Percentiles rank a stretch among this genome's conserved stretches.
Conservation (phyloP, 495 filamentous ascomycete species). For the Neurospora intermedia region DNA sequence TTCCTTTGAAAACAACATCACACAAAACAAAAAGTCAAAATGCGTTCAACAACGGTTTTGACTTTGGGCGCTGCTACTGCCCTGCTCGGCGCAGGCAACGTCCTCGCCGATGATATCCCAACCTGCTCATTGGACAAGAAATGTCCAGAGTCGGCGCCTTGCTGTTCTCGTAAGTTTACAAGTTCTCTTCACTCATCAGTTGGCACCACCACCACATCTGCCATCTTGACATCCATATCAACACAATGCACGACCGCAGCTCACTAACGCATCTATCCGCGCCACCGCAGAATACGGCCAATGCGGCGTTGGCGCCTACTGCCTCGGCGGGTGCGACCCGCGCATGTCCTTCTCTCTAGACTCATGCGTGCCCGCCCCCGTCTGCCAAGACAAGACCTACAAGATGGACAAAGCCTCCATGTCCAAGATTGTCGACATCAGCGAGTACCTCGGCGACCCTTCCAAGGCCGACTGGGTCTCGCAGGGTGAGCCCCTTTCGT, state of each 20-base stretch:
- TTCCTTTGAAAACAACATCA: neutral
- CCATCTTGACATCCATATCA: neutral
- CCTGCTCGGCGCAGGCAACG: conserved; percentile 30
- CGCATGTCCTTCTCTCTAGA: conserved; percentile 68
- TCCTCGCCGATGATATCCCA: conserved; percentile 21
- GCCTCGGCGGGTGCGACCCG: conserved; percentile 90
- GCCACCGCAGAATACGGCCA: conserved; percentile 69
- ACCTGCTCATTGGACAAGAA: conserved; percentile 41
- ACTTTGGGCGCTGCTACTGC: conserved; percentile 24
- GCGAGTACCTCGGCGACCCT: conserved; percentile 77
- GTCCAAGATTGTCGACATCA: conserved; percentile 55
- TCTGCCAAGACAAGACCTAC: conserved; percentile 66
- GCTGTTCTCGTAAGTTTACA: conserved; percentile 93
- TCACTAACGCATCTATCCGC: conserved; percentile 16
- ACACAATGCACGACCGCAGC: neutral
- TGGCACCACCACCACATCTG: neutral
- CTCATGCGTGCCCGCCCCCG: conserved; percentile 76
- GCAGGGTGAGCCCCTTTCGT: conserved; percentile 59
- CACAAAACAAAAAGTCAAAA: neutral
- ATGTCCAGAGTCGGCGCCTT: conserved; percentile 69
- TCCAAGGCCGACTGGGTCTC: conserved; percentile 75
- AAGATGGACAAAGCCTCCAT: conserved; percentile 49
- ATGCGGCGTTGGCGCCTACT: conserved; percentile 90
- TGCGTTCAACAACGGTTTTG: conserved; percentile 12
- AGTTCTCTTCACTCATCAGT: neutral